Evolutionary conservation across 2,329 filamentous ascomycete genomes (phyloP).

Genomic region (Pestalotiopsis sp.): DNA sequence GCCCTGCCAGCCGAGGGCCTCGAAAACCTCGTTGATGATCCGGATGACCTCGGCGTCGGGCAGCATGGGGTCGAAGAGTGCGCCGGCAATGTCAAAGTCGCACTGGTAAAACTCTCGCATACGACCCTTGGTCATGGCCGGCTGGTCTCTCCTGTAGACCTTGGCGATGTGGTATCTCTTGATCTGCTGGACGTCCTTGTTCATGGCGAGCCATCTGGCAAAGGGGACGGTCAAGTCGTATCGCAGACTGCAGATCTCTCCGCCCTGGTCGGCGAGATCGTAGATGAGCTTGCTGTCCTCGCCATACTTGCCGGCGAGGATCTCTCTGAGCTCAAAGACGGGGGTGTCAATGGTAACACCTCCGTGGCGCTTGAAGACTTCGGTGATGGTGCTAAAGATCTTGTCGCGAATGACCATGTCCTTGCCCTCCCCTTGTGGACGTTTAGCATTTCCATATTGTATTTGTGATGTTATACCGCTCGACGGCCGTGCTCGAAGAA

Average conservation of each 20-base stretch:
- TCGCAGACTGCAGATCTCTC: slow-evolving; percentile 78
- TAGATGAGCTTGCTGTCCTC: slow-evolving; percentile 65
- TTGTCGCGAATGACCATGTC: slow-evolving; percentile 81
- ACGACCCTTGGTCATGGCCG: slow-evolving; percentile 74
- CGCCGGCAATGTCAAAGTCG: slow-evolving; percentile 77
- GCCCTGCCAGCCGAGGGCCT: slow-evolving; percentile 68
- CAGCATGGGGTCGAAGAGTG: slow-evolving; percentile 71
- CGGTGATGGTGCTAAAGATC: slow-evolving; percentile 63
- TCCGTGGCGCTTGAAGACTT: slow-evolving; percentile 63
- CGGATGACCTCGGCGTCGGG: slow-evolving; percentile 75
- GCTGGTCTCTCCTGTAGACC: slow-evolving; percentile 79
- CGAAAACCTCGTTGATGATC: slow-evolving; percentile 73
- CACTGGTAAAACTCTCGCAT: slow-evolving; percentile 84
- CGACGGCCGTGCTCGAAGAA: slow-evolving; percentile 13
- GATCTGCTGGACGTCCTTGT: slow-evolving; percentile 66
- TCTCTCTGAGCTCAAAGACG: slow-evolving; percentile 77
- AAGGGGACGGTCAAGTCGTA: slow-evolving; percentile 83
- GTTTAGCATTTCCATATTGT: slow-evolving; percentile 20
- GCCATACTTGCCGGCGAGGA: slow-evolving; percentile 64
- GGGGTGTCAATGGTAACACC: slow-evolving; percentile 70
- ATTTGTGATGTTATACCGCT: not conserved
- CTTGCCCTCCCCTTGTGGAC: slow-evolving; percentile 63
- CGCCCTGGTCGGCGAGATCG: slow-evolving; percentile 81
- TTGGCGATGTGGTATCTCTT: slow-evolving; percentile 82
- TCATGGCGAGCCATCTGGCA: slow-evolving; percentile 79